A percentile compares a stretch with the other conserved stretches of the same genome.
Evolutionary conservation across 495 filamentous ascomycete species (phyloP).

Genomic region (Aspergillus asperescens): DNA sequence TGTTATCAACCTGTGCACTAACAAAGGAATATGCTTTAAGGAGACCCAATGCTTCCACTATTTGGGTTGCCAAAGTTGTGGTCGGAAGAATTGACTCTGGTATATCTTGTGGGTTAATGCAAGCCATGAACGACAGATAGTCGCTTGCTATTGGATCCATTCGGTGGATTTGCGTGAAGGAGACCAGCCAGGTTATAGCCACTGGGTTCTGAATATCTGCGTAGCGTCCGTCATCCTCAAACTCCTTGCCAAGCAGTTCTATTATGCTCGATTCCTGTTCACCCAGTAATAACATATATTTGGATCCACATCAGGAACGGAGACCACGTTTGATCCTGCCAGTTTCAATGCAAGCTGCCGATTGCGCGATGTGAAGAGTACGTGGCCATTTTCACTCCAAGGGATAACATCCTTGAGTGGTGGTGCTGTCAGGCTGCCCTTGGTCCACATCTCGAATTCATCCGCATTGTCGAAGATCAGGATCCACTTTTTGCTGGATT

Average conservation of each 20-base stretch:
- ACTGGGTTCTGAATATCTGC: slow-evolving; percentile 42
- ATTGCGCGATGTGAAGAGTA: not conserved
- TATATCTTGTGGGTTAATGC: slow-evolving; percentile 29
- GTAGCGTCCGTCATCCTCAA: slow-evolving; percentile 38
- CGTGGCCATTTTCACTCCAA: not conserved
- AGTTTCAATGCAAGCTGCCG: not conserved
- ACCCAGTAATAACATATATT: slow-evolving; percentile 12
- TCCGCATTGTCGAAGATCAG: slow-evolving; percentile 4
- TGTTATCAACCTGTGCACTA: not conserved
- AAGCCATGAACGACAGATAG: slow-evolving; percentile 40
- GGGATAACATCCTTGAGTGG: not conserved
- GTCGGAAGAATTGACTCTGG: slow-evolving; percentile 26
- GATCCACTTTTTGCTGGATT: not conserved
- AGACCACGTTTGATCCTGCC: not conserved
- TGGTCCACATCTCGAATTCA: not conserved
- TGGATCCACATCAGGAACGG: not conserved
- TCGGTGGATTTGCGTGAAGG: slow-evolving; percentile 43
- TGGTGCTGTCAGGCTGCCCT: not conserved
- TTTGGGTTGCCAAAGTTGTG: slow-evolving; percentile 1
- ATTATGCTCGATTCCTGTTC: slow-evolving; percentile 29
- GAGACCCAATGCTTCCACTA: slow-evolving; percentile 15
- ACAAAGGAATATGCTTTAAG: slow-evolving; percentile 23
- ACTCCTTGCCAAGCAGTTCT: slow-evolving; percentile 46
- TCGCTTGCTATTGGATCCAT: slow-evolving; percentile 27
- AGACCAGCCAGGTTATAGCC: slow-evolving; percentile 51